Percentiles rank a stretch among this genome's conserved stretches.
Evolutionary conservation across 371 early-diverging fungal genomes (phyloP).

Genomic region (Blastocladiella emersonii): DNA sequence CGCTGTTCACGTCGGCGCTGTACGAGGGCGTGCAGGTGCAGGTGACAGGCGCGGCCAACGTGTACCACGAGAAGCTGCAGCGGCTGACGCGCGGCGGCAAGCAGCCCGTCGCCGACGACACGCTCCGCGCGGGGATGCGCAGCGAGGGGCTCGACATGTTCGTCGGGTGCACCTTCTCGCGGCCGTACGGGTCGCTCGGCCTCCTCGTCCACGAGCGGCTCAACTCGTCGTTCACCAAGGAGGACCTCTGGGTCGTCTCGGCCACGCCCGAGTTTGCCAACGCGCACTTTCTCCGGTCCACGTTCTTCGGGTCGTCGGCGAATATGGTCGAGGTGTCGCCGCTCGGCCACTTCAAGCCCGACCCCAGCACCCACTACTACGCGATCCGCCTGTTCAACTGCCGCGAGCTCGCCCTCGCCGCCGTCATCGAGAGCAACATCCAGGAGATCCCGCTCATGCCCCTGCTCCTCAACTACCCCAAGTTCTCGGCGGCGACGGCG

Average conservation of each 20-base stretch:
- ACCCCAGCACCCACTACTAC: constrained; percentile 9
- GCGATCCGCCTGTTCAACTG: constrained; percentile 4
- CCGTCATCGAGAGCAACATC: constrained; percentile 2
- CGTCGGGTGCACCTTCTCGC: not conserved
- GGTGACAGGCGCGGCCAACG: too few relatives aligned
- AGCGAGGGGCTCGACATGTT: not conserved
- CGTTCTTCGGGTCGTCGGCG: constrained; percentile 14
- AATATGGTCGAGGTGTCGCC: not conserved
- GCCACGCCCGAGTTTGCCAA: constrained; percentile 23
- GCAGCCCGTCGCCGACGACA: not conserved
- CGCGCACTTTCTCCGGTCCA: constrained; percentile 44
- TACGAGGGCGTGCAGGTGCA: too few relatives aligned
- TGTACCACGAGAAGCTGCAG: not conserved
- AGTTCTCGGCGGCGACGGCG: constrained; percentile 13
- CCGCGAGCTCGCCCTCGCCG: constrained; percentile 12
- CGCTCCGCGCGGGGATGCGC: not conserved
- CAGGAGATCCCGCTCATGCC: constrained; percentile 10
- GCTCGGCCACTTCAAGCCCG: not conserved
- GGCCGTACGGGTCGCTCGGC: too few relatives aligned
- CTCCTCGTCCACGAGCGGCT: too few relatives aligned
- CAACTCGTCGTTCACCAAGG: constrained; percentile 18
- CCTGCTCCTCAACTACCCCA: constrained; percentile 8
- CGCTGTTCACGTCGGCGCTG: too few relatives aligned
- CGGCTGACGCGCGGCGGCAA: not conserved
- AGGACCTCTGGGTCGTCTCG: constrained; percentile 56